phyloP scores from a whole-genome alignment of 2,329 filamentous ascomycete species.

The Verticillium tricorpus region DNA sequence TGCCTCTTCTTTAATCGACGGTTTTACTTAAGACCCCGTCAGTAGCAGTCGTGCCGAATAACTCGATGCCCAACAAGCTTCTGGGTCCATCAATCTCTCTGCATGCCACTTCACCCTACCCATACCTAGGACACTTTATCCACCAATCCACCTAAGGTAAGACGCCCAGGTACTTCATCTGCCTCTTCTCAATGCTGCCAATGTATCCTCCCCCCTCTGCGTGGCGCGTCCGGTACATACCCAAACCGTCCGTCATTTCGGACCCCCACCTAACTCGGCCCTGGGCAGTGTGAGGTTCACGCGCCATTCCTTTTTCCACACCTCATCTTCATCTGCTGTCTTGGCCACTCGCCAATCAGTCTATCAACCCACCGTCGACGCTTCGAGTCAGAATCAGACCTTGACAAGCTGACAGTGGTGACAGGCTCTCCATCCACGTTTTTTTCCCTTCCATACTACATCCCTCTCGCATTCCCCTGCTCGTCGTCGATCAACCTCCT shows the following conservation, averaged over 20 bases:
- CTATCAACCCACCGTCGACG: neutral
- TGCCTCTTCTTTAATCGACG: neutral
- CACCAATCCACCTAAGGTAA: neutral
- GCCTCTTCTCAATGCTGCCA: neutral
- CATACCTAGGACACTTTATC: neutral
- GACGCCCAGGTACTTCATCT: neutral
- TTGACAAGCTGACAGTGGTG: neutral
- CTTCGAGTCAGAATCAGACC: neutral
- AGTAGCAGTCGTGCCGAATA: no score
- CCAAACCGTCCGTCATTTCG: neutral
- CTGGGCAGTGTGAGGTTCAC: neutral
- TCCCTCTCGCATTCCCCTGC: neutral
- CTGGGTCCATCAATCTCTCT: neutral
- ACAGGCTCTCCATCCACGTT: neutral
- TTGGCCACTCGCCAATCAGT: neutral
- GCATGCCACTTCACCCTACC: neutral
- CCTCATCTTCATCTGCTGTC: neutral
- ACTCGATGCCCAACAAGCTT: neutral
- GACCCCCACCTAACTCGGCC: neutral
- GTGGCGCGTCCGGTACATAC: neutral
- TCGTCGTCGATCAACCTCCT: neutral
- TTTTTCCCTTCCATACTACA: neutral
- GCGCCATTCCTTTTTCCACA: neutral
- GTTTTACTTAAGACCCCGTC: neutral
- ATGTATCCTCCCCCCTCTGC: neutral